Conservation (phyloP, 352 stramenopile genomes). For the Pythium phragmiticola region DNA sequence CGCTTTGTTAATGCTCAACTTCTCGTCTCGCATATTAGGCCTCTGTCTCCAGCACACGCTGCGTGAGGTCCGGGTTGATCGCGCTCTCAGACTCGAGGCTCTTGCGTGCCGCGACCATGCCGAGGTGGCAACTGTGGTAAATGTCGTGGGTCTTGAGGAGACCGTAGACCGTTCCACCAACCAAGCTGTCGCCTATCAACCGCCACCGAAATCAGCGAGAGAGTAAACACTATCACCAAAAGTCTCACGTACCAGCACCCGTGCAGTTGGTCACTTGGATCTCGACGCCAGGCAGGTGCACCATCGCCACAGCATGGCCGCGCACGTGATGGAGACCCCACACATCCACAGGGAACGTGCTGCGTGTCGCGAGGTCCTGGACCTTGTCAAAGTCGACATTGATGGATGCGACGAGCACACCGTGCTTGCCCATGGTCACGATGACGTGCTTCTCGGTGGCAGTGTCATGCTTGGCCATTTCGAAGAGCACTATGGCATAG, state of each 20-base stretch:
- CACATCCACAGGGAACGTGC: conserved; percentile 45
- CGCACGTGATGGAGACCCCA: conserved; percentile 58
- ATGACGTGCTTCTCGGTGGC: conserved; percentile 62
- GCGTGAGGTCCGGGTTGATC: conserved; percentile 55
- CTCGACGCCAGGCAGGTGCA: conserved; percentile 59
- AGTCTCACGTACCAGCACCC: conserved; percentile 32
- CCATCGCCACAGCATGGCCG: conserved; percentile 45
- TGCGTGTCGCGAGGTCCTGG: conserved; percentile 27
- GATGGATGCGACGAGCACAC: conserved; percentile 64
- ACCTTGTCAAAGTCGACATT: conserved; percentile 44
- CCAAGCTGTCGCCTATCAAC: conserved; percentile 55
- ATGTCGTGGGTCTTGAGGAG: conserved; percentile 61
- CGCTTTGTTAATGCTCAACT: too few species aligned
- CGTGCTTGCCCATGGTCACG: conserved; percentile 77
- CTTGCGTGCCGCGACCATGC: conserved; percentile 70
- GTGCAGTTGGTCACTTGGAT: conserved; percentile 72
- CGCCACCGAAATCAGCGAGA: too few species aligned
- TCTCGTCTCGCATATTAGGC: not conserved
- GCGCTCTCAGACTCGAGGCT: conserved; percentile 64
- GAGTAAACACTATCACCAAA: not conserved
- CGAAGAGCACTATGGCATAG: conserved; percentile 41
- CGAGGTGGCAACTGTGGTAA: conserved; percentile 65
- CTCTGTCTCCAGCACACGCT: conserved; percentile 36
- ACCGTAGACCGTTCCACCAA: conserved; percentile 76
- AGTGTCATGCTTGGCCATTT: conserved; percentile 56